Base-by-base conservation (phyloP, 768 basidiomycete genomes). In the Calocybe gangraenosa region DNA sequence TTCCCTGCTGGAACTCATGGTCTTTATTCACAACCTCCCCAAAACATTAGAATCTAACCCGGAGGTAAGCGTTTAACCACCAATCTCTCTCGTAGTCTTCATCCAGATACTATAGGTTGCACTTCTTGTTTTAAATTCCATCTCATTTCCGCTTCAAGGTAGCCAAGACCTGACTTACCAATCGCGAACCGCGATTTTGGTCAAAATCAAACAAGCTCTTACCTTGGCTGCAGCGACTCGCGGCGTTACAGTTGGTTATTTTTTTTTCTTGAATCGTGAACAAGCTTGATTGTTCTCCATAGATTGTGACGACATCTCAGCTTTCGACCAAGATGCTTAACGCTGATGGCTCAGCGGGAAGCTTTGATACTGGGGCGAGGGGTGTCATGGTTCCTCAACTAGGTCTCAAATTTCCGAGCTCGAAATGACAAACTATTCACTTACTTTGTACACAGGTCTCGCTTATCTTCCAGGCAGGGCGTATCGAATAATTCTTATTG, bases 331-430 rank as follows among this genome's bases (percentile, higher is more conserved):
- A 82, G 57, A 64, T 86, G 52, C 60, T 86, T 25, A 75, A 77
- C 47, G 65, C 72, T 1, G 82, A 87, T 52, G 87, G 87, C 41
- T 68, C 78, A 14, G 51, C 71, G n/a, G 83, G 79, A 34, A 83
- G 64, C 33, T 87, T 82, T 54, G 81, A 86, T 49, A 76, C 79
- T 34, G 73, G 84, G 22, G 71, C 74, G 13, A 75, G 65, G 49
- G 84, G 79, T 8, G 61, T 85, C 35, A 75, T 90, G 74, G 66
- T 79, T 31, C 86, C 87, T 35, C 76, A 76, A 47, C 73, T 86
- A 52, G 79, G 87, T 82, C 57, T 46, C 56, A 52, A 33, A 47
- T 11, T 33, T 38, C n/a, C 8, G 34, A 49, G 8, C 45, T 57
- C 36, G 28, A 22, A 30, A 39, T 6, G 21, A 18, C 19, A 40